Percentiles rank a stretch among this genome's conserved stretches.
Conservation (phyloP, 2,329 filamentous ascomycete species). For the Laburnicola sp. region DNA sequence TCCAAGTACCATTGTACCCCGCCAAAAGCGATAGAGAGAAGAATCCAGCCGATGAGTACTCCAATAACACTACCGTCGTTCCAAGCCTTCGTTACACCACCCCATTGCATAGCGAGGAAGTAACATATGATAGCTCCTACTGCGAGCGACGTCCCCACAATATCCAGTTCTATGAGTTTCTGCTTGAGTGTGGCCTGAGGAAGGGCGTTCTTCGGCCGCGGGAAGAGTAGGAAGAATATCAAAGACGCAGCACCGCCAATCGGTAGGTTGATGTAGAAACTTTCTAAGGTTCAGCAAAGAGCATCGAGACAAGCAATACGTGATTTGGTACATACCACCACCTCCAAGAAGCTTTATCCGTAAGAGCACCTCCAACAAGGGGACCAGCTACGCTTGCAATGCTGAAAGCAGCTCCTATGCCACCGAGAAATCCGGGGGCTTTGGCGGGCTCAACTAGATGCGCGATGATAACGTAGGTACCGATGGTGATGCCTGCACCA, state of each 20-base stretch:
- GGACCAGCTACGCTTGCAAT: slow-evolving; percentile 45
- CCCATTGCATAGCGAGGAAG: slow-evolving; percentile 32
- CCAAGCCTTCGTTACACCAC: slow-evolving; percentile 25
- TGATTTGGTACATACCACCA: slow-evolving; percentile 23
- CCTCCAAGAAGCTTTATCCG: slow-evolving; percentile 30
- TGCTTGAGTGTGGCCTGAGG: slow-evolving; percentile 27
- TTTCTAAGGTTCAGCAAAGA: neutral
- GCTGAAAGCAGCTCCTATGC: slow-evolving; percentile 43
- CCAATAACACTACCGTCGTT: slow-evolving; percentile 46
- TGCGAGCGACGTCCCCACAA: slow-evolving; percentile 24
- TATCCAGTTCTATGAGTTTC: slow-evolving; percentile 34
- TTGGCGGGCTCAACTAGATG: slow-evolving; percentile 46
- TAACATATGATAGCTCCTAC: slow-evolving; percentile 19
- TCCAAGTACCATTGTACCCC: slow-evolving; percentile 8
- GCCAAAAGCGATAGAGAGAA: slow-evolving; percentile 13
- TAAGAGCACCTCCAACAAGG: slow-evolving; percentile 45
- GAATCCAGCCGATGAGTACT: slow-evolving; percentile 40
- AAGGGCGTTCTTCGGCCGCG: slow-evolving; percentile 24
- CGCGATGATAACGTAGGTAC: slow-evolving; percentile 45
- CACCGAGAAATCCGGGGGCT: slow-evolving; percentile 42
- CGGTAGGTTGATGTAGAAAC: slow-evolving; percentile 51
- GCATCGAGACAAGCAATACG: neutral
- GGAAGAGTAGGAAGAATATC: slow-evolving; percentile 46
- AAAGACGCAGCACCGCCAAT: slow-evolving; percentile 48
- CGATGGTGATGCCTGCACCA: slow-evolving; percentile 37